These are phyloP conservation scores for Lodderomyces metapsilosis DNA, from an alignment of 1,139 yeast genomes.

Conservation along the genomic window DNA sequence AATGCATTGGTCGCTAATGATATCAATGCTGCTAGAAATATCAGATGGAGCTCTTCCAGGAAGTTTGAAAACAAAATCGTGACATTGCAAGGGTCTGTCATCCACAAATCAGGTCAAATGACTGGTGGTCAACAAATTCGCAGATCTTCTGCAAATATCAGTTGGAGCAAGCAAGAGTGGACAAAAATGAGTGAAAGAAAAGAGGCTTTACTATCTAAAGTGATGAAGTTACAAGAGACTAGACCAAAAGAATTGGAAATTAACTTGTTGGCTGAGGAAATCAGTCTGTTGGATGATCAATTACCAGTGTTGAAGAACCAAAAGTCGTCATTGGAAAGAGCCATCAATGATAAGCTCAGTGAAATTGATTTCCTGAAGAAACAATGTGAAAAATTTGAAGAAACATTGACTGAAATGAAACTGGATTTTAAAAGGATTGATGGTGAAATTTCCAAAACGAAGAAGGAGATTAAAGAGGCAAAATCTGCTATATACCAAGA, in stretches of 20 bases:
- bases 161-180: constrained; percentile 79
- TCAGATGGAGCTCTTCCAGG: constrained; percentile 60
- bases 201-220: constrained; percentile 56
- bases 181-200: constrained; percentile 56
- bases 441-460: constrained; percentile 23
- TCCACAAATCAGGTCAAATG: constrained; percentile 86
- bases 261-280: constrained; percentile 54
- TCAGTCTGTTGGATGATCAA: constrained; percentile 53
- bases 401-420: constrained; percentile 19
- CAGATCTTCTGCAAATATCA: constrained; percentile 28
- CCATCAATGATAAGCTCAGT: constrained; percentile 49
- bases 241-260: constrained; percentile 59
- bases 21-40: constrained; percentile 62
- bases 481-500: constrained; percentile 48
- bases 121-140: constrained; percentile 72
- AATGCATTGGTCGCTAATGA: constrained; percentile 78
- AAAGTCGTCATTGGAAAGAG: constrained; percentile 48
- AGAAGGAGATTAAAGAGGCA: constrained; percentile 30
- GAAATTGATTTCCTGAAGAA: constrained; percentile 55
- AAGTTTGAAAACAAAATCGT: constrained; percentile 67
- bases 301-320: constrained; percentile 53
- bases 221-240: constrained; percentile 48
- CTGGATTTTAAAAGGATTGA: constrained; percentile 30
- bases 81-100: constrained; percentile 79
- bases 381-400: constrained; percentile 17